Base-by-base conservation (phyloP, 805 yeast species). In the Nakazawaea laoshanensis region DNA sequence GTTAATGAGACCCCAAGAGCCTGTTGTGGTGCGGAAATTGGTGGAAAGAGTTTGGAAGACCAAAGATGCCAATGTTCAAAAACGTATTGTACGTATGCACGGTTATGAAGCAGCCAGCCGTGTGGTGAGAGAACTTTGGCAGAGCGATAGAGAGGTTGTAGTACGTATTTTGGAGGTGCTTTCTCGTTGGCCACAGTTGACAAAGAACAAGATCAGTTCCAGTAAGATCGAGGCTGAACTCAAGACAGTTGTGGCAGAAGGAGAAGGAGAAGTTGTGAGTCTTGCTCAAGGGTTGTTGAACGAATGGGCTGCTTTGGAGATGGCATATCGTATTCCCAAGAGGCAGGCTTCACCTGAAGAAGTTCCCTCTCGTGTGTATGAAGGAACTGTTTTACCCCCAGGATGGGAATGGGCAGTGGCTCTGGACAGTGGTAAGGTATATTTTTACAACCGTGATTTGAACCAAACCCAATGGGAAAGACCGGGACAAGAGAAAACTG, bases 321-420 rank as follows among this genome's bases (percentile, higher is more conserved):
- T 84, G 70, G 88, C 87, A n/a, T 83, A 79, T 49, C 70, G 92
- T 28, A 88, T 89, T 32, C 88, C 94, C 1, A 78, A 88, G 45
- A 66, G 65, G 24, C 8, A 50, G 48, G 38, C 53, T 45, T 7
- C 12, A 7, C 14, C 14, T 24, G 26, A 12, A 7, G 19, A 39
- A 20, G 13, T 24, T 33, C 9, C 32, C 32, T 24, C 35, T 2
- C 30, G 34, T 23, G 34, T 37, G 9, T 34, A 32, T n/a, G 52
- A 53, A 17, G 61, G 57, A 4, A 50, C 45, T 3, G 48, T 55
- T 1, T 60, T 76, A 18, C 84, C 86, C 2, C 59, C 60, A 1
- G 83, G 83, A 2, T 81, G 92, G 92, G 74, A 69, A 32, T 61
- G 67, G 43, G 75, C 80, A 0, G 51, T 52, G 16, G 76, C 70